Base-by-base conservation (phyloP, 2,329 filamentous ascomycete species). In the Claviceps arundinis region DNA sequence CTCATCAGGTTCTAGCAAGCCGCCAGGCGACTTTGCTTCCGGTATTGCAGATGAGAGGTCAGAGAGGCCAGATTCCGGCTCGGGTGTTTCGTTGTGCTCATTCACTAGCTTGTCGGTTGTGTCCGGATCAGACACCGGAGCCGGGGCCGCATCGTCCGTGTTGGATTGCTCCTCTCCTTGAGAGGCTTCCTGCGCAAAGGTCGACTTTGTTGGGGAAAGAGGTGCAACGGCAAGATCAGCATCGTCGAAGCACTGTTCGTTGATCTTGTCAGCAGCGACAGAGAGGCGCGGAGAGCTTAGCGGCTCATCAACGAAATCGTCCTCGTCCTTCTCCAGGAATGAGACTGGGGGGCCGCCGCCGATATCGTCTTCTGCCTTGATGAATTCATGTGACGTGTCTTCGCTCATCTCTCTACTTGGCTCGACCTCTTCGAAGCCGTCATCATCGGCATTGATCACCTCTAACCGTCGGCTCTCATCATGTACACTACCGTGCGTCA, bases 401-500 rank as follows among this genome's bases (percentile, higher is more conserved):
- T 90, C 86, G 17, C 80, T 80, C 60, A 89, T 78, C 54, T 89
- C 85, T 34, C 82, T 84, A 46, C 73, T 72, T 47, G 78, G 76
- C 37, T 78, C 77, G 9, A 97, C 90, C 67, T 95, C 89, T 65
- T 98, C 93, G 62, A 96, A 97, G 1, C 87, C 88, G 63, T 97
- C 93, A 58, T 95, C 89, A 13, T 85, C 84, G 16, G 80, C 82
- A 61, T 93, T 94, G 50, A 85, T 86, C 14, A 91, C 81, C 58
- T 91, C 87, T 1, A 90, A 73, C 50, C 86, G 85, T 49, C 81
- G 76, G 52, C 82, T 81, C 57, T 89, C 87, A 16, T 55, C 52
- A 1, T 76, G 72, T 0, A 70, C 68, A 2, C 30, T 34, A 34
- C 70, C 64, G 40, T 74, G 73, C 2, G 76, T 68, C 14, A 73